phyloP scores from a whole-genome alignment of 2,329 filamentous ascomycete species.

The Aspergillus pseudoglaucus region DNA sequence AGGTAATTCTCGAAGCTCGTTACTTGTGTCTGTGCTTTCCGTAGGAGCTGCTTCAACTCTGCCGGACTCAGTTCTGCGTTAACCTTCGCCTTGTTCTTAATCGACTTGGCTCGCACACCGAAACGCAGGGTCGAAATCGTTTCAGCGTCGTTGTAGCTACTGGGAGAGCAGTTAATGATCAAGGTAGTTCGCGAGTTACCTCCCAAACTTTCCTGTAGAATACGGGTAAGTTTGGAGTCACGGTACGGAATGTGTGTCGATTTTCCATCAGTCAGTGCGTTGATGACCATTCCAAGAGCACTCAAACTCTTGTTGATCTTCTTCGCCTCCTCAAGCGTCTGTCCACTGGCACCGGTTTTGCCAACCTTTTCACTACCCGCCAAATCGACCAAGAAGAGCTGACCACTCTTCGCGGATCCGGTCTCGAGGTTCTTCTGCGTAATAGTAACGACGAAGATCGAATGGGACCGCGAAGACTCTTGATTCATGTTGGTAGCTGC shows the following conservation, averaged over 20 bases:
- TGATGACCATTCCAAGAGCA: constrained; percentile 98
- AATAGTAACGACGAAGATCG: constrained; percentile 94
- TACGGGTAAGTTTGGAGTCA: constrained; percentile 95
- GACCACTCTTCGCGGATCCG: constrained; percentile 89
- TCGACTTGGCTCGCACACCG: constrained; percentile 92
- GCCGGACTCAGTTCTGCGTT: constrained; percentile 94
- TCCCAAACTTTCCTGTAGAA: constrained; percentile 92
- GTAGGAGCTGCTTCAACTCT: constrained; percentile 87
- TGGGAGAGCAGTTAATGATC: constrained; percentile 98
- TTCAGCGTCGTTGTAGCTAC: constrained; percentile 95
- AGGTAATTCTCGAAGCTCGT: constrained; percentile 86
- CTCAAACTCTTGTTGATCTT: constrained; percentile 99
- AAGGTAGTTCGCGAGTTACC: constrained; percentile 97
- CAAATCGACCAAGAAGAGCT: constrained; percentile 95
- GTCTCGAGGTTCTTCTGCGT: constrained; percentile 98
- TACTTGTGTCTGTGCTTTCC: constrained; percentile 84
- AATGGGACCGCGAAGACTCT: constrained; percentile 95
- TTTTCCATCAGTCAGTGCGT: constrained; percentile 92
- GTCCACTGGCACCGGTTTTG: constrained; percentile 94
- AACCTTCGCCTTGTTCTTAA: constrained; percentile 99
- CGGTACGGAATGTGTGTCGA: constrained; percentile 92
- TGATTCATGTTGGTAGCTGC: constrained; percentile 99
- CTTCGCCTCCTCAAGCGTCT: constrained; percentile 96
- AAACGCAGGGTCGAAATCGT: constrained; percentile 88
- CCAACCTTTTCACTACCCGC: constrained; percentile 98